phyloP scores from a whole-genome alignment of 495 filamentous ascomycete genomes.

The Xylaria intraflava region DNA sequence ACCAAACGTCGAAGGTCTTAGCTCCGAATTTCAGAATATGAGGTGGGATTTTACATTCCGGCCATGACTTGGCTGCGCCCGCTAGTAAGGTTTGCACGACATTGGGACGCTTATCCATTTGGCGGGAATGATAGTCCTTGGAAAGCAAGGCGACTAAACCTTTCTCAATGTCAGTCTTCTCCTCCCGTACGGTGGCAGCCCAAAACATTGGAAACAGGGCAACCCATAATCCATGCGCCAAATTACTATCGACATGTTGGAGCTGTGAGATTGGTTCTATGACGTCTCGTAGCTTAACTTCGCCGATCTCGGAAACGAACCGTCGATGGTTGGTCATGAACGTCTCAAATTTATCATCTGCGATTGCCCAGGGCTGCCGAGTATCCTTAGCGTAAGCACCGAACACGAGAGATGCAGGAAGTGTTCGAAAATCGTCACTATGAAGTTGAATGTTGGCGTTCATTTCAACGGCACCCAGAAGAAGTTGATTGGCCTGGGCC shows the following conservation, averaged over 20 bases:
- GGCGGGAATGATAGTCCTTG: slow-evolving; percentile 89
- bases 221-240: slow-evolving; percentile 85
- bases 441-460: slow-evolving; percentile 67
- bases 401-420: slow-evolving; percentile 63
- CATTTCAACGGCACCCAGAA: slow-evolving; percentile 87
- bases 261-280: slow-evolving; percentile 89
- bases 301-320: slow-evolving; percentile 76
- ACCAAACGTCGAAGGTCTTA: slow-evolving; percentile 91
- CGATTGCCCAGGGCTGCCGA: slow-evolving; percentile 63
- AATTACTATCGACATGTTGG: slow-evolving; percentile 76
- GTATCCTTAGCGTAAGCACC: slow-evolving; percentile 62
- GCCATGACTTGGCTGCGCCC: slow-evolving; percentile 71
- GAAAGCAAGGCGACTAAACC: slow-evolving; percentile 80
- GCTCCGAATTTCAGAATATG: slow-evolving; percentile 93
- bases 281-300: slow-evolving; percentile 78
- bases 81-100: slow-evolving; percentile 87
- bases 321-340: slow-evolving; percentile 70
- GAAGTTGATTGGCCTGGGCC: slow-evolving; percentile 82
- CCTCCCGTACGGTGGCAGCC: slow-evolving; percentile 80
- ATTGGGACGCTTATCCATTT: slow-evolving; percentile 89
- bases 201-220: slow-evolving; percentile 86
- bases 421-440: slow-evolving; percentile 71
- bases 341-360: slow-evolving; percentile 72
- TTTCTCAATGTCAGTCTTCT: slow-evolving; percentile 83
- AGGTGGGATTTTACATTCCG: slow-evolving; percentile 83